Evolutionary conservation across 2,329 filamentous ascomycete species (phyloP).

Genomic region (Trichoderma sp.): DNA sequence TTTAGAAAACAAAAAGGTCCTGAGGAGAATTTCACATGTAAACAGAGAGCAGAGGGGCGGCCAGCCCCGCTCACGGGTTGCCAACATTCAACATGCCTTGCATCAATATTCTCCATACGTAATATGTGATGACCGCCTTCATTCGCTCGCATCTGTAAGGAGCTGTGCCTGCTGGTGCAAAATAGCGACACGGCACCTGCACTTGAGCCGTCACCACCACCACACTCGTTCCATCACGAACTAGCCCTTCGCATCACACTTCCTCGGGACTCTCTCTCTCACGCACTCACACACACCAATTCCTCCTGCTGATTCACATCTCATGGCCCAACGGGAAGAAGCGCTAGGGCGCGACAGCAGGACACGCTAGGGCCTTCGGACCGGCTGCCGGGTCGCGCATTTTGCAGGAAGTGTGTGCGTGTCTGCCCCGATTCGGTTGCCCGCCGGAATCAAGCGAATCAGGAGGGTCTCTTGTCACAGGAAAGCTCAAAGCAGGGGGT

Average conservation of each 20-base stretch:
- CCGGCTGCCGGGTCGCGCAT: constrained; percentile 3
- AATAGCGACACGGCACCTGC: background rate
- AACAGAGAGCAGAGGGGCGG: background rate
- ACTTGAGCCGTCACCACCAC: constrained; percentile 2
- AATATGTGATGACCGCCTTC: background rate
- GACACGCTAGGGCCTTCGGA: constrained; percentile 12
- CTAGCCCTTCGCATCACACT: background rate
- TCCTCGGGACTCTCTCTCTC: background rate
- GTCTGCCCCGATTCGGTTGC: background rate
- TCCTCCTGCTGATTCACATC: background rate
- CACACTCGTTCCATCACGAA: background rate
- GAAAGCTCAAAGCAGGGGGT: background rate
- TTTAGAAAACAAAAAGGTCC: background rate
- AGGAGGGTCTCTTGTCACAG: background rate
- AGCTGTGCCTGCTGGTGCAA: background rate
- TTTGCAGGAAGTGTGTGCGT: background rate
- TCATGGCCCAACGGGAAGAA: constrained; percentile 1
- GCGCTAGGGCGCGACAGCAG: constrained; percentile 11
- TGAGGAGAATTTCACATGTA: constrained; percentile 10
- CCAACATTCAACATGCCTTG: constrained; percentile 6
- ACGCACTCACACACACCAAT: background rate
- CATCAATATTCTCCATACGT: constrained; percentile 10
- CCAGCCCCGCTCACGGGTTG: background rate
- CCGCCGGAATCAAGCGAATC: background rate
- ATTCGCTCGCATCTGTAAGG: constrained; percentile 8